Base-by-base conservation (phyloP, 805 yeast genomes). In the Huiozyma naganishii region DNA sequence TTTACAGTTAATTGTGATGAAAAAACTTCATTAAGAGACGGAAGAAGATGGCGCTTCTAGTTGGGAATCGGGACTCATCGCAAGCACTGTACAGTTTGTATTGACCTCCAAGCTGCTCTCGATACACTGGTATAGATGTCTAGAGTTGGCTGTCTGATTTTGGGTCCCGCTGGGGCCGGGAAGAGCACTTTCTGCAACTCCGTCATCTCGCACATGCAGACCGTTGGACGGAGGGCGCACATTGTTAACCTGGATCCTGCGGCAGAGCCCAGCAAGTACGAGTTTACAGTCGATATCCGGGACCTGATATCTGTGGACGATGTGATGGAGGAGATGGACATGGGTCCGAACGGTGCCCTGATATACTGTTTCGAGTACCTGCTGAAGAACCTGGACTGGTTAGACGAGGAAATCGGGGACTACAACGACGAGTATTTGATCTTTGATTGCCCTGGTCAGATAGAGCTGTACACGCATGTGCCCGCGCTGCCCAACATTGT, bases 151-250 rank as follows among this genome's bases (percentile, higher is more conserved):
- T 90, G 87, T 9, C 68, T 92, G 49, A 95, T 89, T 1, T 65
- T 92, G 51, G 98, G 98, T 1, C 98, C 98, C 13, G 98, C 98
- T 1, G 98, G 98, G 34, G 97, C 84, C 7, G 98, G 98, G 8
- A 90, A 83, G 63, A 79, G 92, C 39, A 87, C 98, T 0, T 92
- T 90, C 58, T 90, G 97, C 67, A 84, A 86, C 55, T 71, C 95
- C 4, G 73, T 92, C 48, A 82, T 92, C 38, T 66, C 90, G 1
- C 83, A 90, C 62, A 83, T 92, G 80, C 95, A 88, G 61, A 73
- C 87, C 13, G 73, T 84, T 32, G 97, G 97, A 1, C 79, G 98
- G 49, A 70, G 95, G 33, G 97, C 95, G 2, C 97, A 92, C 63
- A 77, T 92, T 35, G 97, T 92, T 12, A 92, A 92, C 59, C 68